Base-by-base conservation (phyloP, 2,329 filamentous ascomycete genomes). In the Monilinia fructigena region DNA sequence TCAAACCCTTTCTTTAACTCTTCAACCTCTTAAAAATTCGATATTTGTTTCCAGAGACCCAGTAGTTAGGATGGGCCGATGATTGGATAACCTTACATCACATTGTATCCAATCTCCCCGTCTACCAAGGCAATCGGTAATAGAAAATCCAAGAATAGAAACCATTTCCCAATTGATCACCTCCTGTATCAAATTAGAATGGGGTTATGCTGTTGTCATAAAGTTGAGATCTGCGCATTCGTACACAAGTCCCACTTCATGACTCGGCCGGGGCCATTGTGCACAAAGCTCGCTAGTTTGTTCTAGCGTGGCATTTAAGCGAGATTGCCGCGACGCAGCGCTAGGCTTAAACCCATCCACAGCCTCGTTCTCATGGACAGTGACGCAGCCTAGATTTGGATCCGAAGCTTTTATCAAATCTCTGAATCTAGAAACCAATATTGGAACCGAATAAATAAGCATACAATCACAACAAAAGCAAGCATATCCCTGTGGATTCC, bases 281-380 rank as follows among this genome's bases (percentile, higher is more conserved):
- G 23, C 18, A 42, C 40, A 40, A 40, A 40, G 38, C 38, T 14
- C 38, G 38, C 38, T 42, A 42, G 40, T 12, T 8, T 11, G 55
- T 56, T 56, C 40, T 56, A 56, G 55, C 55, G 42, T 48, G 4
- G 4, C 3, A 4, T 4, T 23, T 18, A 48, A 48, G 42, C 56
- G 56, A 48, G 16, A 47, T 59, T 59, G 56, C 28, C 42, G 56
- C 56, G 26, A 23, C 3, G 5, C 31, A 16, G 18, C 20, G 45
- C 35, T 10, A 59, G 20, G 50, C 61, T 42, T 35, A 18, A 31
- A 47, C 31, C 7, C 35, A 58, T 48, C 35, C 61, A 56, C 61
- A 64, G 52, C 61, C 61, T 64, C 48, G 52, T 16, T 42, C 12
- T 11, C 40, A 42, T 42, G 12, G 40, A 14, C 40, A 63, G 35